phyloP scores from a whole-genome alignment of 441 rosid genomes.

The Eutrema salsugineum region DNA sequence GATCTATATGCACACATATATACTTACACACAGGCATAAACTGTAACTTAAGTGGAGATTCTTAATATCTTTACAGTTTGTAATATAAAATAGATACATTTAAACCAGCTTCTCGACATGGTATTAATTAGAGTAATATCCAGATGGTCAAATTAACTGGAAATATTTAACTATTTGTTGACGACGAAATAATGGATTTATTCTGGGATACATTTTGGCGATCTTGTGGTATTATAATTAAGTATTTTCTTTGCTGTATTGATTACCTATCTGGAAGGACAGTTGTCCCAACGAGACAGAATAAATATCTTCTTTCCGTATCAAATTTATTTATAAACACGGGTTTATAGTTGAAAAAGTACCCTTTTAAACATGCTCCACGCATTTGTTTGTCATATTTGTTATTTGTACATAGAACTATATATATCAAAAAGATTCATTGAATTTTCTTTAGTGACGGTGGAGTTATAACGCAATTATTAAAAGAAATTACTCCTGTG shows the following conservation, averaged over 20 bases:
- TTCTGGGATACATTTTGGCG: conserved; percentile 2
- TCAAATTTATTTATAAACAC: conserved; percentile 17
- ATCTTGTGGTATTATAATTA: conserved; percentile 10
- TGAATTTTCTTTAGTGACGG: neutral
- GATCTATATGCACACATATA: neutral
- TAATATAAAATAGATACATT: neutral
- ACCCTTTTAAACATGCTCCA: neutral
- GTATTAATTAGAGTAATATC: neutral
- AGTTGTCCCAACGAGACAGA: conserved; percentile 26
- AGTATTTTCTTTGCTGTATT: conserved; percentile 8
- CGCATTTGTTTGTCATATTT: neutral
- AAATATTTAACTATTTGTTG: neutral
- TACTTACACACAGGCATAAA: neutral
- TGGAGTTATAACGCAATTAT: neutral
- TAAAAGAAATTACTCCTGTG: neutral
- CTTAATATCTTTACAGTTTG: conserved; percentile 25
- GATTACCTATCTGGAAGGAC: conserved; percentile 10
- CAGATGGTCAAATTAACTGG: neutral
- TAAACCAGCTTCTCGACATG: conserved; percentile 2
- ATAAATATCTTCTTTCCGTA: conserved; percentile 9
- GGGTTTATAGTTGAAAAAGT: conserved; percentile 7
- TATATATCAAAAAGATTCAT: neutral
- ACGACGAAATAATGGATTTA: neutral
- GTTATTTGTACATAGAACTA: neutral
- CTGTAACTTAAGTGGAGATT: neutral